Evolutionary conservation across 345 rosid species (phyloP).

Genomic region (Dovyalis caffra): DNA sequence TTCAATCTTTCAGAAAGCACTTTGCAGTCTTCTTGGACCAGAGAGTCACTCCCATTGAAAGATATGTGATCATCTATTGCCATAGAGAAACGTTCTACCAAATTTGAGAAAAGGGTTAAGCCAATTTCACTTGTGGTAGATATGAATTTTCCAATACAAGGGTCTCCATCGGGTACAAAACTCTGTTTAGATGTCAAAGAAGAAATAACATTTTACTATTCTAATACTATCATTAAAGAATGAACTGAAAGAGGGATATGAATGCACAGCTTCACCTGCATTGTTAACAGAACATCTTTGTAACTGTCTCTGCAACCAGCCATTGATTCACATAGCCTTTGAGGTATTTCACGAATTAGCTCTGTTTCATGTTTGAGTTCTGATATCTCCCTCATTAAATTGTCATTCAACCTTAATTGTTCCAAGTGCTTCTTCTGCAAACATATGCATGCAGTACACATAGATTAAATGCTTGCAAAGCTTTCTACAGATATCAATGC

Average conservation of each 20-base stretch:
- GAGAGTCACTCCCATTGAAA: constrained; percentile 24
- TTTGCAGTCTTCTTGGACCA: constrained; percentile 45
- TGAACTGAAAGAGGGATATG: constrained; percentile 1
- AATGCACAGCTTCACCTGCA: constrained; percentile 51
- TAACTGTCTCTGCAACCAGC: constrained; percentile 50
- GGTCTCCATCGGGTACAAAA: constrained; percentile 41
- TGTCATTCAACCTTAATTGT: constrained; percentile 47
- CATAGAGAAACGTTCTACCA: constrained; percentile 49
- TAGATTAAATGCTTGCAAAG: constrained; percentile 1
- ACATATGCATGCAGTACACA: constrained; percentile 16
- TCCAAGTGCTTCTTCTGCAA: constrained; percentile 61
- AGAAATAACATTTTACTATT: constrained; percentile 13
- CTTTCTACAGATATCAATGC: background rate
- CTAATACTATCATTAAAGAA: background rate
- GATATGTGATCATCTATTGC: constrained; percentile 32
- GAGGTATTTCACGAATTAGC: constrained; percentile 45
- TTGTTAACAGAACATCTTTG: constrained; percentile 41
- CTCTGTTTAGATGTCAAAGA: constrained; percentile 38
- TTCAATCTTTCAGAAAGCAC: constrained; percentile 47
- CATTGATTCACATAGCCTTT: constrained; percentile 44
- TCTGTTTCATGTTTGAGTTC: constrained; percentile 56
- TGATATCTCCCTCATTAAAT: constrained; percentile 56
- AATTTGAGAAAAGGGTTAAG: constrained; percentile 52
- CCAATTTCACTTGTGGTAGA: constrained; percentile 53
- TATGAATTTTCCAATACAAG: constrained; percentile 53